These are phyloP conservation scores for Pythium folliculosum DNA, from an alignment of 352 stramenopile species.

Conservation along the genomic window DNA sequence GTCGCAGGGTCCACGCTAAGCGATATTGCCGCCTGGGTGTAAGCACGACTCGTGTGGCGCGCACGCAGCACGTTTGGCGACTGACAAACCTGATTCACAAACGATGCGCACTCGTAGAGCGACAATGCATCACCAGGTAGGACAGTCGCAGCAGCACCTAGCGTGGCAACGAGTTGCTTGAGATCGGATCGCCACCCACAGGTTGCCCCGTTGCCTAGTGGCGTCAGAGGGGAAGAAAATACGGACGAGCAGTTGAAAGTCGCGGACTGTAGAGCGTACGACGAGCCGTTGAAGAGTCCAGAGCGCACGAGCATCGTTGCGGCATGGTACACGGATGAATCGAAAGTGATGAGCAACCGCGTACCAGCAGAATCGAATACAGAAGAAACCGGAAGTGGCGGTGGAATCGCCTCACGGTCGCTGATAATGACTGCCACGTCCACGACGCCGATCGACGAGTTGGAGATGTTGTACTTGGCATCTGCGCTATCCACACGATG, in stretches of 20 bases:
- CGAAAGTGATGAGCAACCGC: constrained; percentile 57
- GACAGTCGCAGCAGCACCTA: constrained; percentile 49
- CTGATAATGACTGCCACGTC: constrained; percentile 55
- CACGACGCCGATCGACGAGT: constrained; percentile 43
- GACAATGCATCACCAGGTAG: constrained; percentile 41
- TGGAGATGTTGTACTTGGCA: constrained; percentile 63
- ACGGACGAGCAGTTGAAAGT: constrained; percentile 51
- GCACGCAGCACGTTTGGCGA: constrained; percentile 50
- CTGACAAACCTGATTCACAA: constrained; percentile 50
- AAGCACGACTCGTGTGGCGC: constrained; percentile 50
- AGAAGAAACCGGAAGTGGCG: constrained; percentile 47
- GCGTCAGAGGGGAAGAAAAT: constrained; percentile 47
- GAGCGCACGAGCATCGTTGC: constrained; percentile 56
- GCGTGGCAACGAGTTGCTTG: constrained; percentile 47
- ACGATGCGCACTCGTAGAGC: constrained; percentile 52
- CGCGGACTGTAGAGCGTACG: constrained; percentile 29
- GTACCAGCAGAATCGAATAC: constrained; percentile 57
- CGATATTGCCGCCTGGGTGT: constrained; percentile 48
- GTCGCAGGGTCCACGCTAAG: constrained; percentile 32
- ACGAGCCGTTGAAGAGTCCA: constrained; percentile 5
- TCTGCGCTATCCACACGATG: constrained; percentile 54
- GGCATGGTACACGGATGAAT: constrained; percentile 68
- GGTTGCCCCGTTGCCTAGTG: constrained; percentile 35
- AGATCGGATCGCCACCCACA: constrained; percentile 62
- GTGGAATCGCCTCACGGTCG: constrained; percentile 62